Evolutionary conservation across 139 green algal species (phyloP), one percentile per base, ranked within the genome.

Genomic region (Gonium pectorale): DNA sequence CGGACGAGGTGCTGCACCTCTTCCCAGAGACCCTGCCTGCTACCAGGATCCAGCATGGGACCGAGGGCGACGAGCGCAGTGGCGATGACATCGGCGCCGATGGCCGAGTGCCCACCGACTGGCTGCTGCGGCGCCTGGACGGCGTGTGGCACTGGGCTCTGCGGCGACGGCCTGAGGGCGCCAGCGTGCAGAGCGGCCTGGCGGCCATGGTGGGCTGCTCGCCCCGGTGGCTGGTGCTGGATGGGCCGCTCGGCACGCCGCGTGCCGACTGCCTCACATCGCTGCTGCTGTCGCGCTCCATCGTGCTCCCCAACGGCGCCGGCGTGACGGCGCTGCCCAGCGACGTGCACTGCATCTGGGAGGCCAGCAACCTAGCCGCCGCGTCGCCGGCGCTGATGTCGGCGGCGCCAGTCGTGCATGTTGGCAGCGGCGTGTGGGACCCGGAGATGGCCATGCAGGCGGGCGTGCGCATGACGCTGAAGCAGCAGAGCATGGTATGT

Each of bases 141-240:
- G 79, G 79, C 26, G 6, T 26, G 29, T 19, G 68, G 38, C 49
- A 44, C 26, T 85, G 79, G 79, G 79, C 79, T 46, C 64, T 85
- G 49, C 64, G 64, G 46, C 64, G 64, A 35, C 79, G 63, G 40
- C 46, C 64, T 1, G 79, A 85, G 64, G 79, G 49, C 63, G 64
- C 63, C 33, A 77, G 43, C 11, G 64, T 68, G 49, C 46, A 54
- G 56, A 56, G 15, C 46, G 64, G 49, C 35, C 59, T 35, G 2
- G 79, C 64, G 24, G 11, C 63, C 2, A 31, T 63, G 29, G 67
- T 85, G 63, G 73, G 67, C 27, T 44, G 22, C 19, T 49, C 54
- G 46, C 70, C 85, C 0, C 38, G 60, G 29, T 91, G 87, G 87
- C 54, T 91, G 31, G 79, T 91, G 41, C 49, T 91, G 35, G 87